Percentiles rank a stretch among this genome's conserved stretches.
Evolutionary conservation across 805 yeast genomes (phyloP).

Genomic region (Pichia californica): DNA sequence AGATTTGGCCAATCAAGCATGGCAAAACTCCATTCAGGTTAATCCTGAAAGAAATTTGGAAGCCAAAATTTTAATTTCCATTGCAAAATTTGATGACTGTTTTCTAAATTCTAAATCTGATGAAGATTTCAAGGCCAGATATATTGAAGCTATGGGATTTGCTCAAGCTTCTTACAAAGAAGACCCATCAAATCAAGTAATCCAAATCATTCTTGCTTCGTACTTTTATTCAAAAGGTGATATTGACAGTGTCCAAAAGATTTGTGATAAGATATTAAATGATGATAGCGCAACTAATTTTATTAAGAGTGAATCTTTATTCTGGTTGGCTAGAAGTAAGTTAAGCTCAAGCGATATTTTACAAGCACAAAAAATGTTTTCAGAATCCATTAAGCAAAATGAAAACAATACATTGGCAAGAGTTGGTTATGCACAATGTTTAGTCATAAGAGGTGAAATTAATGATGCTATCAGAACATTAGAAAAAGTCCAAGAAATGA

Average conservation of each 20-base stretch:
- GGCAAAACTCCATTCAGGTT: conserved; percentile 73
- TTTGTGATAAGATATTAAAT: conserved; percentile 46
- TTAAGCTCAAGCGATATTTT: conserved; percentile 55
- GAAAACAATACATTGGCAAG: conserved; percentile 63
- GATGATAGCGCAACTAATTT: conserved; percentile 32
- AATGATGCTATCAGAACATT: conserved; percentile 85
- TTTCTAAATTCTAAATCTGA: conserved; percentile 50
- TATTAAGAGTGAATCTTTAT: conserved; percentile 54
- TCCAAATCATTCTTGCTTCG: conserved; percentile 61
- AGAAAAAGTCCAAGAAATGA: conserved; percentile 61
- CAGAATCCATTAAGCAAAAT: conserved; percentile 61
- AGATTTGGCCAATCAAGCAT: conserved; percentile 68
- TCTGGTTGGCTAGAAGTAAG: conserved; percentile 82
- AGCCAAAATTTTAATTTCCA: conserved; percentile 58
- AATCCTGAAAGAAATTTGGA: conserved; percentile 46
- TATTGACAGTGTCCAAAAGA: conserved; percentile 47
- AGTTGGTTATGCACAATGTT: conserved; percentile 82
- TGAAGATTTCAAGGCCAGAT: conserved; percentile 54
- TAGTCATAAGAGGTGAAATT: conserved; percentile 60
- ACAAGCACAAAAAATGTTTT: conserved; percentile 67
- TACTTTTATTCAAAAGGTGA: conserved; percentile 68
- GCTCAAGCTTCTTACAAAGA: conserved; percentile 35
- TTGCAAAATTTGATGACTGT: conserved; percentile 62
- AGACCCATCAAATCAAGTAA: conserved; percentile 47
- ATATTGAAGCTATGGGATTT: conserved; percentile 51